Conservation (phyloP, 2,329 filamentous ascomycete genomes). For the Aspergillus texensis region DNA sequence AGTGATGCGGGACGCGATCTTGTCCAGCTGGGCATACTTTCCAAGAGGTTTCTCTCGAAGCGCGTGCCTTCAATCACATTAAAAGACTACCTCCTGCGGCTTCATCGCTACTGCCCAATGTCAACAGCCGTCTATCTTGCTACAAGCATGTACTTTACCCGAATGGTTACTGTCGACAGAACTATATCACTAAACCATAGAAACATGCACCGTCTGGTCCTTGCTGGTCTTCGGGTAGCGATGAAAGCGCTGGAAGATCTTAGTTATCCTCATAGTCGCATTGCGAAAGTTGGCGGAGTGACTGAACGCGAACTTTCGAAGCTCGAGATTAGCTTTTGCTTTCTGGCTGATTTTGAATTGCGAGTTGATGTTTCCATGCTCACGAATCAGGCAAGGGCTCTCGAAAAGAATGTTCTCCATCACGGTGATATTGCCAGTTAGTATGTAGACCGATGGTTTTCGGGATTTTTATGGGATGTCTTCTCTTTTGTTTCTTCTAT, state of each 20-base stretch:
- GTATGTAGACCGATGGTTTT: not conserved
- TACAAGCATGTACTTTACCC: constrained; percentile 83
- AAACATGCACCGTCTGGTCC: constrained; percentile 82
- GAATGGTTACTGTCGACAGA: constrained; percentile 74
- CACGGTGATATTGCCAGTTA: not conserved
- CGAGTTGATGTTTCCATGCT: constrained; percentile 63
- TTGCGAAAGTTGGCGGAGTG: constrained; percentile 87
- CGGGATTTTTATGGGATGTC: not conserved
- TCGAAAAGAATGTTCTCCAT: constrained; percentile 25
- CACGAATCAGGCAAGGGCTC: constrained; percentile 50
- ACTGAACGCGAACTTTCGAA: constrained; percentile 77
- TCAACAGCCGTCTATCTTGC: constrained; percentile 92
- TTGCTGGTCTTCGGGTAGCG: constrained; percentile 82
- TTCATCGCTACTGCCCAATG: constrained; percentile 91
- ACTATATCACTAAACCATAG: constrained; percentile 78
- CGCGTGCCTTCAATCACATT: constrained; percentile 80
- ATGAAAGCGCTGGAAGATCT: constrained; percentile 96
- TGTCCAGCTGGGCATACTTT: constrained; percentile 81
- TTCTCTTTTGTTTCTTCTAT: not conserved
- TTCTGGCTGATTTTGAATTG: constrained; percentile 81
- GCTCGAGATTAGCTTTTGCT: constrained; percentile 87
- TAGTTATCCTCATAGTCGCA: constrained; percentile 79
- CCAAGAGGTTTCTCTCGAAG: constrained; percentile 91
- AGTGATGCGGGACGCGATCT: constrained; percentile 66
- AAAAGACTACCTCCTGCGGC: constrained; percentile 79